Evolutionary conservation across 768 basidiomycete genomes (phyloP).

Genomic region (Leccinum longicurvipes): DNA sequence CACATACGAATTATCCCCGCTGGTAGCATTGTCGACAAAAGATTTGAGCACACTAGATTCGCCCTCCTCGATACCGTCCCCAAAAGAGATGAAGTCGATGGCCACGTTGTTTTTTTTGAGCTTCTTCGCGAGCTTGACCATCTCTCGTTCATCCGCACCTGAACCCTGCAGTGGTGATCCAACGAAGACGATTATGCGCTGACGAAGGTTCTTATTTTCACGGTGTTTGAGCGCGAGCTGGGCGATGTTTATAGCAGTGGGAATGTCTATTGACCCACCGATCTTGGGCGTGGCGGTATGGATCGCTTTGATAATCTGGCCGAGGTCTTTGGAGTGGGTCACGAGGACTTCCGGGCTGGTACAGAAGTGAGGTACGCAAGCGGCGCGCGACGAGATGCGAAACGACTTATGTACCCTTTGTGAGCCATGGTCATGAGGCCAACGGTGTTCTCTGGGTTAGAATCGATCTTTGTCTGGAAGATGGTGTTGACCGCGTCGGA

Average conservation of each 20-base stretch:
- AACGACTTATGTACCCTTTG: conserved; percentile 65
- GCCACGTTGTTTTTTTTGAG: conserved; percentile 99
- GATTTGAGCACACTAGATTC: conserved; percentile 68
- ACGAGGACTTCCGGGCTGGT: conserved; percentile 90
- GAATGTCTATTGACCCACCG: conserved; percentile 80
- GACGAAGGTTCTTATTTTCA: conserved; percentile 97
- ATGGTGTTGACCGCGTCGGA: conserved; percentile 86
- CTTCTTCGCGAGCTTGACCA: conserved; percentile 91
- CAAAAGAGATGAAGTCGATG: conserved; percentile 86
- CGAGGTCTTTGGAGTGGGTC: conserved; percentile 92
- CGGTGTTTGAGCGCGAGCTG: conserved; percentile 96
- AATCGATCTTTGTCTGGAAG: conserved; percentile 90
- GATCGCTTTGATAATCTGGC: conserved; percentile 81
- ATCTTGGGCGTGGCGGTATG: conserved; percentile 70
- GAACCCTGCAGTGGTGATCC: conserved; percentile 79
- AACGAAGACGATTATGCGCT: conserved; percentile 92
- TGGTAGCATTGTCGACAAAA: conserved; percentile 80
- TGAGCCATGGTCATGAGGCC: conserved; percentile 98
- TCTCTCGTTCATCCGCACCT: conserved; percentile 70
- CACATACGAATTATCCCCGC: conserved; percentile 83
- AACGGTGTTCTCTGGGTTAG: conserved; percentile 97
- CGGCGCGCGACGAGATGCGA: neutral
- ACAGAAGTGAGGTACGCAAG: conserved; percentile 1
- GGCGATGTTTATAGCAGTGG: conserved; percentile 89
- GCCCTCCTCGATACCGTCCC: conserved; percentile 77